Percentiles rank a stretch among this genome's conserved stretches.
Conservation (phyloP, 352 stramenopile species). For the Globisporangium irregulare region DNA sequence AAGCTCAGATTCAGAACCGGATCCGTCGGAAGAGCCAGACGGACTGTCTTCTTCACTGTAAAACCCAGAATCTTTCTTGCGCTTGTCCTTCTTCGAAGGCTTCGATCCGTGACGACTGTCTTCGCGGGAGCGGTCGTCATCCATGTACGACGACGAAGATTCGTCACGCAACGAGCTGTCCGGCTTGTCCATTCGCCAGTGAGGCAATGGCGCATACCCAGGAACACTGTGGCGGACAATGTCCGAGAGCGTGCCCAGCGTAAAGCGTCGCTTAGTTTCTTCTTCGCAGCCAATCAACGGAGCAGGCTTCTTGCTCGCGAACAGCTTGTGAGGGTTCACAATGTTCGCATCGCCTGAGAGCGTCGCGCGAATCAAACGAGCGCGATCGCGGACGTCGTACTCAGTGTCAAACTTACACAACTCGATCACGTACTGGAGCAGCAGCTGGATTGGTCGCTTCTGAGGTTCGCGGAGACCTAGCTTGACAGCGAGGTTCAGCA, state of each 20-base stretch:
- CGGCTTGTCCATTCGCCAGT: slow-evolving; percentile 69
- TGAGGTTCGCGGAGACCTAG: slow-evolving; percentile 71
- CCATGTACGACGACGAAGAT: slow-evolving; percentile 38
- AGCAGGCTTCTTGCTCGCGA: slow-evolving; percentile 77
- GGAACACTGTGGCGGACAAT: slow-evolving; percentile 82
- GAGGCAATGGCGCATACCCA: slow-evolving; percentile 73
- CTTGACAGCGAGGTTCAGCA: slow-evolving; percentile 93
- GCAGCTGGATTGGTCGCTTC: slow-evolving; percentile 67
- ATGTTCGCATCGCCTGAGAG: slow-evolving; percentile 54
- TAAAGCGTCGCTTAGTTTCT: slow-evolving; percentile 71
- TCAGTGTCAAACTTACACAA: slow-evolving; percentile 91
- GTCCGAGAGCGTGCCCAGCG: slow-evolving; percentile 84
- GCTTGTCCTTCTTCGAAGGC: slow-evolving; percentile 20
- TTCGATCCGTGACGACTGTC: slow-evolving; percentile 18
- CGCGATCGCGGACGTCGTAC: slow-evolving; percentile 92
- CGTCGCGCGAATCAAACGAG: slow-evolving; percentile 78
- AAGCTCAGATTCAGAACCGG: slow-evolving; percentile 32
- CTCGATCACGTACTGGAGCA: slow-evolving; percentile 91
- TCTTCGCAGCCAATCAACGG: slow-evolving; percentile 74
- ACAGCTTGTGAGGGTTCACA: slow-evolving; percentile 72
- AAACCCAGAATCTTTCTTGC: slow-evolving; percentile 48
- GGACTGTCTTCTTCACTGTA: slow-evolving; percentile 65
- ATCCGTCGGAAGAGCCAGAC: slow-evolving; percentile 33
- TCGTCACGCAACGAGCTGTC: slow-evolving; percentile 79
- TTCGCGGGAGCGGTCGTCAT: slow-evolving; percentile 22